Base-by-base conservation (phyloP, 768 basidiomycete species). In the Mycena sanguinolenta region DNA sequence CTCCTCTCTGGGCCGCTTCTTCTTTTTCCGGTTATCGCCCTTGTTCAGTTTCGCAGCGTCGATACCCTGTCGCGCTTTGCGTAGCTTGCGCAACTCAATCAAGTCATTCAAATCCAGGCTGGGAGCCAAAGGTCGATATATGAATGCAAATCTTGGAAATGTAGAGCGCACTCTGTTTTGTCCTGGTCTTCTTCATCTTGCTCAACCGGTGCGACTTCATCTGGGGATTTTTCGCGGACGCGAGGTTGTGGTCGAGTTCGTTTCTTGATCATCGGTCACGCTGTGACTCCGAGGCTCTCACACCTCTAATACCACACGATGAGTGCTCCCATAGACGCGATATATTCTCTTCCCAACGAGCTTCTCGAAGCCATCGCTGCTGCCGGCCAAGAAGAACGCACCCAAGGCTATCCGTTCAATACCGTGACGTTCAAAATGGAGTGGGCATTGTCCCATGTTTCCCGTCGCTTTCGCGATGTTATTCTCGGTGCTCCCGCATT, bases 11-110 rank as follows among this genome's bases (percentile, higher is more conserved):
- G 81, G 81, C 58, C 86, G 82, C 77, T 90, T 90, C 77, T 87
- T 90, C 77, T 87, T 92, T 84, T 89, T 92, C 82, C 89, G 92
- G 12, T 79, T 85, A 75, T 95, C 96, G 0, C 97, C 97, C 71
- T 92, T 91, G 78, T 91, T 95, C 17, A 99, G 83, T 77, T 92
- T 96, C 57, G 90, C 84, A 1, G 90, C 87, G 74, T 98, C 96
- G 59, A 99, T 98, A 2, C 97, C 97, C 76, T 91, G 88, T 65
- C 94, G 84, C 34, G 88, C 77, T 76, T 88, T 90, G 60, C 90
- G 87, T 30, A 97, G 82, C 77, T 91, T 95, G 53, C 95, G 87
- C 30, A 98, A 82, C 72, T 96, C 93, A 49, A 97, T 88, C 21
- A 99, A 86, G 62, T 57, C 70, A 55, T 67, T 69, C 10, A 72